Evolutionary conservation across 23 red algal genomes (phyloP).

Genomic region (Agarophyton chilense): DNA sequence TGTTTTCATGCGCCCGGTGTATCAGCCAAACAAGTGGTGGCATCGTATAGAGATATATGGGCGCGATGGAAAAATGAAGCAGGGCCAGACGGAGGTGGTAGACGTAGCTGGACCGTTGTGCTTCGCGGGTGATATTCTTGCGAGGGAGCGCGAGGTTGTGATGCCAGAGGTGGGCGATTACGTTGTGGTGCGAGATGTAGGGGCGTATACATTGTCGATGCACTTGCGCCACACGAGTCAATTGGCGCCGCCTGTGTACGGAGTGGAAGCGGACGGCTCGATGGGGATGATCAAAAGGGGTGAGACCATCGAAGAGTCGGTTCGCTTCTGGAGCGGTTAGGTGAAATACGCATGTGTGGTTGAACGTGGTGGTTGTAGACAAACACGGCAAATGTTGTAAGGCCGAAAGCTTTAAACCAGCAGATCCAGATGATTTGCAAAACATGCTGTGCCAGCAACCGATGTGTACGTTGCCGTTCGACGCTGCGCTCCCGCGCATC

Average conservation of each 20-base stretch:
- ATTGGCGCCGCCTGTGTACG: slow-evolving; percentile 66
- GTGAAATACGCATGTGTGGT: neutral
- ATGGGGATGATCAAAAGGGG: slow-evolving; percentile 35
- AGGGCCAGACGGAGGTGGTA: slow-evolving; percentile 24
- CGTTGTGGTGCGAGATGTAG: slow-evolving; percentile 74
- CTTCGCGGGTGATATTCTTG: slow-evolving; percentile 86
- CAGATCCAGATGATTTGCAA: too few species aligned
- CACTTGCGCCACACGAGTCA: slow-evolving; percentile 75
- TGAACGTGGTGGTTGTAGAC: too few species aligned
- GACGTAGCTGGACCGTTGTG: slow-evolving; percentile 82
- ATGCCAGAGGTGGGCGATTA: slow-evolving; percentile 59
- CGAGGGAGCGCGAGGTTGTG: slow-evolving; percentile 59
- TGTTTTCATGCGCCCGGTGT: slow-evolving; percentile 73
- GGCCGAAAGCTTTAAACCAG: too few species aligned
- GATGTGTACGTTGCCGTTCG: too few species aligned
- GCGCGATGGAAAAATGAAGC: slow-evolving; percentile 30
- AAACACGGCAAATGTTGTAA: too few species aligned
- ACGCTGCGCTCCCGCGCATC: neutral
- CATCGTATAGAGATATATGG: slow-evolving; percentile 78
- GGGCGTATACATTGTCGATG: slow-evolving; percentile 79
- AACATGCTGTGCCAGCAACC: too few species aligned
- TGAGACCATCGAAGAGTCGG: slow-evolving; percentile 69
- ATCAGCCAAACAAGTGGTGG: slow-evolving; percentile 78
- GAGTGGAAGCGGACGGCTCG: slow-evolving; percentile 32
- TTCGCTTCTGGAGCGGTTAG: slow-evolving; percentile 58